Evolutionary conservation across 2,329 filamentous ascomycete genomes (phyloP), one percentile per base, ranked within the genome.

Genomic region (Alternaria postmessia): DNA sequence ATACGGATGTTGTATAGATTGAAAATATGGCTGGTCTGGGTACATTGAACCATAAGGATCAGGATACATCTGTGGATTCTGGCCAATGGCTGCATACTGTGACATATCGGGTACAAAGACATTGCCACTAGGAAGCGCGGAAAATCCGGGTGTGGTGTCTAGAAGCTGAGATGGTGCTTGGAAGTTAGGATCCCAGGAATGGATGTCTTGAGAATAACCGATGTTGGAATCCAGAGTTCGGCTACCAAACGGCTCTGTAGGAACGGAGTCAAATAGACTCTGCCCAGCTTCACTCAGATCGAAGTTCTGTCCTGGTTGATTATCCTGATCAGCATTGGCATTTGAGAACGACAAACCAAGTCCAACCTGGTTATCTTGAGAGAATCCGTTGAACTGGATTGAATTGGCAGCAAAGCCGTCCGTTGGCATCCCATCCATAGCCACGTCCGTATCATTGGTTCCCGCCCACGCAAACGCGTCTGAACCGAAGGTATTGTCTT

Each of bases 61-160:
- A 16, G 58, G 54, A 30, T 63, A 63, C 4, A 36, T 16, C 3
- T 57, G 54, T 24, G 44, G 28, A 11, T 26, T 16, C 12, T 49
- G 47, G 20, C n/a, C 14, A 34, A 38, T 12, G 4, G 20, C n/a
- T 24, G 46, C 34, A 18, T 42, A 43, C 7, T 36, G 41, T 48
- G 55, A 22, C 34, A 48, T 26, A 16, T 54, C 34, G 4, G 16
- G 30, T 18, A 47, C 30, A 7, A 34, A 58, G 3, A 32, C 24
- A 39, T 39, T 53, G 16, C 54, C 51, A 12, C 48, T 30, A 16
- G 62, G 62, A 20, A 64, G 18, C 8, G 59, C 59, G 12, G 54
- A 62, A 7, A 64, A 22, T 7, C 58, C 62, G 7, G 54, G 51
- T 24, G 62, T 62, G 12, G 55, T 36, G 7, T 42, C 32, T 32